Evolutionary conservation across 2,329 filamentous ascomycete genomes (phyloP), one percentile per base, ranked within the genome.

Genomic region (Plenodomus biglobosus): DNA sequence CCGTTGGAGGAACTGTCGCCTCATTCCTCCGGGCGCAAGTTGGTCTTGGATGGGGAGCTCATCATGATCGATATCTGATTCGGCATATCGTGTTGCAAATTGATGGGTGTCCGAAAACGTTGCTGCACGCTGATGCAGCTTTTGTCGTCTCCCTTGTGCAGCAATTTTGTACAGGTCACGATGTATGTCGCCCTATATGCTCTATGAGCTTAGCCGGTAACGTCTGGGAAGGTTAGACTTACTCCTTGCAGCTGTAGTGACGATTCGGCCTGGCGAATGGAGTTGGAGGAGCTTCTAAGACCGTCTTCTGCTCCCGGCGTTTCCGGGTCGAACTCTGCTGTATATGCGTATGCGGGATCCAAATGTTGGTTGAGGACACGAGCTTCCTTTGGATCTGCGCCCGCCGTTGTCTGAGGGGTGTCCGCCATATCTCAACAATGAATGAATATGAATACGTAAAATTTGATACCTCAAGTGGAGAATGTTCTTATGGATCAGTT

Each of bases 131-230:
- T 82, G 75, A 56, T 73, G 76, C 67, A 71, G 42, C 46, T 68
- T 69, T 11, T 73, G 69, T 34, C 70, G 66, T 60, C 62, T 80
- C 69, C 68, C 73, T 34, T 83, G 77, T 15, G 84, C 83, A 52
- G 85, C 83, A 59, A 90, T 84, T 65, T 83, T 87, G 78, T 88
- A 92, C 27, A 92, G 80, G 61, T 89, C 86, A 27, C 88, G 84
- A 66, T 91, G 87, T 18, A 92, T 86, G 61, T 92, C 88, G 35
- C 88, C 88, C 27, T 32, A 15, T 11, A 32, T 32, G 8, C 3
- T 32, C 27, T 3, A 11, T 32, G 6, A 32, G 27, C 27, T 32
- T 32, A 15, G 27, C 15, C 27, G 13, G 3, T 3, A 6, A 11
- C 11, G 13, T 15, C 3, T 3, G 8, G 27, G 15, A 32, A 10